Evolutionary conservation across 179 eudicot genomes (phyloP), one percentile per base, ranked within the genome.

Genomic region (Vitellaria paradoxa): DNA sequence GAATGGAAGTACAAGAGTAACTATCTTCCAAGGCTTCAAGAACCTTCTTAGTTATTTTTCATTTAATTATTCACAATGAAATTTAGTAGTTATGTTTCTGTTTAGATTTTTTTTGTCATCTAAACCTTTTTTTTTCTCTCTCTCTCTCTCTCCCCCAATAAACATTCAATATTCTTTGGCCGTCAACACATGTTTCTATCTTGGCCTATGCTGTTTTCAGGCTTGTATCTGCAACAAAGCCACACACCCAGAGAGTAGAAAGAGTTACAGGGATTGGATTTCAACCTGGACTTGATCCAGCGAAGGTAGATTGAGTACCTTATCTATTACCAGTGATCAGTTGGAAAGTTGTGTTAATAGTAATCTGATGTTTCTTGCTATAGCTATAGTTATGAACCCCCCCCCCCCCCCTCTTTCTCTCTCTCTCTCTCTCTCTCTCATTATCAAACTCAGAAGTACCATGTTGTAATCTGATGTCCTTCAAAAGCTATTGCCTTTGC

Each of bases 181-280:
- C 21, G 0, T 75, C 59, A 2, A 42, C 6, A 42, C 45, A 4
- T 42, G 45, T 42, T 42, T 42, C 45, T 30, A 30, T 30, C 37
- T 42, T 4, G 6, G 45, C 45, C 6, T 42, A 42, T 42, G 45
- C 3, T 42, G 45, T 42, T 18, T 69, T 26, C 81, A 96, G 99
- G 97, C 89, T 89, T 76, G 97, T 96, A 75, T 86, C 88, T 82
- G 76, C 84, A 64, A 81, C 93, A 24, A 87, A 69, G 37, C 97
- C 93, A 17, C 99, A 96, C 84, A 81, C 81, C 62, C 94, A 88
- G 74, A 86, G 83, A 82, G 81, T 82, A 14, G 94, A 89, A 83
- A 88, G 86, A 87, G 98, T 96, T 73, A 89, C 90, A 56, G 99
- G 97, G 37, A 82, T 96, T 53, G 95, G 94, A 83, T 96, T 93